A percentile compares a stretch with the other conserved stretches of the same genome.
Conservation (phyloP, 345 rosid genomes). For the Sonneratia alba region DNA sequence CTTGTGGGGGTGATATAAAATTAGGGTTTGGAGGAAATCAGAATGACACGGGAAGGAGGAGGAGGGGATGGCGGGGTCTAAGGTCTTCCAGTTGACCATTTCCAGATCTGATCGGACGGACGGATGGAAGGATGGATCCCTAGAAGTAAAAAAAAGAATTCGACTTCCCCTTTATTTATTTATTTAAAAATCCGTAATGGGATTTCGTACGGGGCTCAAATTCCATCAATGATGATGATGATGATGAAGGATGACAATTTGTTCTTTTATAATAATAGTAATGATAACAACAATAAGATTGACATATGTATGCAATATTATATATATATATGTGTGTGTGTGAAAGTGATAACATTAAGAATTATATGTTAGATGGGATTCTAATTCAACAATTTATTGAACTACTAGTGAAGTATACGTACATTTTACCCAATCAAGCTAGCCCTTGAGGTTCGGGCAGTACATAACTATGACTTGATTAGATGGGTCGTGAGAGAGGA, state of each 20-base stretch:
- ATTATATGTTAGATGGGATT: too few species aligned
- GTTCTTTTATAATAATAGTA: background rate
- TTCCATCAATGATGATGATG: constrained; percentile 8
- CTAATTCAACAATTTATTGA: too few species aligned
- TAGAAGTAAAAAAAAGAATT: background rate
- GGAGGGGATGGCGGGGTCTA: background rate
- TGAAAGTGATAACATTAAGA: too few species aligned
- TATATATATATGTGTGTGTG: too few species aligned
- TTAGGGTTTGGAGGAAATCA: background rate
- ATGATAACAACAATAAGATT: too few species aligned
- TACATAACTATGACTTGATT: too few species aligned
- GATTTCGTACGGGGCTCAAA: constrained; percentile 26
- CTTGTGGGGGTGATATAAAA: background rate
- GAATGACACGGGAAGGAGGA: background rate
- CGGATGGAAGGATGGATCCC: background rate
- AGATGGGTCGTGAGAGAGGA: too few species aligned
- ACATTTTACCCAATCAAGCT: too few species aligned
- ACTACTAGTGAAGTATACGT: too few species aligned
- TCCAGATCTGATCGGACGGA: background rate
- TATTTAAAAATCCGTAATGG: constrained; percentile 3
- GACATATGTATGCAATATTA: too few species aligned
- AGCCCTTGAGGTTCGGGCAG: too few species aligned
- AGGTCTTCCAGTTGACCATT: constrained; percentile 6
- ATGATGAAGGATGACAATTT: background rate
- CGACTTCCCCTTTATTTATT: background rate